Evolutionary conservation across 352 stramenopile species (phyloP).

Genomic region (Phytopythium boreale): DNA sequence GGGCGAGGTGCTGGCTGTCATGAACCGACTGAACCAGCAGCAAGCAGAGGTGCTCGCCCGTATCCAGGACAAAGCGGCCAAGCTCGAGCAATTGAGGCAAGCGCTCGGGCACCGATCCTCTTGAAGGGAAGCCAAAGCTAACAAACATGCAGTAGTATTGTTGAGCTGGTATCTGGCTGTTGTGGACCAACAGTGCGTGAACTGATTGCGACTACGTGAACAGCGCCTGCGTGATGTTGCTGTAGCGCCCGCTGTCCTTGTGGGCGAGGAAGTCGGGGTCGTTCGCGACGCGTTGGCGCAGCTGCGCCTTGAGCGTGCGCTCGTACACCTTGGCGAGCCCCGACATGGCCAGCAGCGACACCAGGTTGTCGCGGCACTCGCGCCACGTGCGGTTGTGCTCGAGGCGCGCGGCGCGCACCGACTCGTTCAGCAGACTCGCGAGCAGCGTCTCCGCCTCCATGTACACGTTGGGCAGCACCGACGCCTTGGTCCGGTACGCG

Average conservation of each 20-base stretch:
- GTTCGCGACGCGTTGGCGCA: slow-evolving; percentile 44
- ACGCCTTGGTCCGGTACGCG: slow-evolving; percentile 48
- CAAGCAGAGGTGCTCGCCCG: slow-evolving; percentile 30
- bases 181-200: no score
- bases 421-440: slow-evolving; percentile 56
- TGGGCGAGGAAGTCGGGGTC: slow-evolving; percentile 51
- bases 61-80: slow-evolving; percentile 37
- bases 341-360: slow-evolving; percentile 45
- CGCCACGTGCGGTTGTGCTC: slow-evolving; percentile 58
- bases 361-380: slow-evolving; percentile 45
- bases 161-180: not conserved
- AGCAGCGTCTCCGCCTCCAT: slow-evolving; percentile 61
- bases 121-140: not conserved
- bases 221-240: slow-evolving; percentile 55
- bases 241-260: slow-evolving; percentile 44
- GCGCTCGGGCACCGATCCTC: not conserved
- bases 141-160: not conserved
- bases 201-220: slow-evolving; percentile 19
- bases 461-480: slow-evolving; percentile 58
- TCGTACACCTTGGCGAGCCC: slow-evolving; percentile 48
- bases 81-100: slow-evolving; percentile 13
- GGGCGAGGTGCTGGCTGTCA: slow-evolving; percentile 22
- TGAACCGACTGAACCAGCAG: slow-evolving; percentile 34
- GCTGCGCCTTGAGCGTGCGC: slow-evolving; percentile 57
- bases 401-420: slow-evolving; percentile 52